Conservation (phyloP, 192 early-diverging fungal species). For the Allomyces javanicus region DNA sequence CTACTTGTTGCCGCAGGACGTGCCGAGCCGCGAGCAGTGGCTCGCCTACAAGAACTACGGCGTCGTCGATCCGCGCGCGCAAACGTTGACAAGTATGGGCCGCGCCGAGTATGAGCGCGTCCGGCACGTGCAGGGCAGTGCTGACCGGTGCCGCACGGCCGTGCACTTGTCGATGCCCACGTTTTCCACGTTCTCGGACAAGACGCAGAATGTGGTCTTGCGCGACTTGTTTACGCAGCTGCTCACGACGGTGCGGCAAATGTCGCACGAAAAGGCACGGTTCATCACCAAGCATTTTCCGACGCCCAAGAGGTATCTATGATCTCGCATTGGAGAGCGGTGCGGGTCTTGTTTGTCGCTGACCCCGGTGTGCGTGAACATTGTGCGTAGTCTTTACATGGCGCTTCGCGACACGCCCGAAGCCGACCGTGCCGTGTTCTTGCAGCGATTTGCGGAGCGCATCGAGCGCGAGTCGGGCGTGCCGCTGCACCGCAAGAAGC, state of each 20-base stretch:
- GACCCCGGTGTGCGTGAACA: background rate
- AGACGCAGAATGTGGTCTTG: conserved; percentile 46
- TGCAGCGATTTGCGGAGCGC: conserved; percentile 21
- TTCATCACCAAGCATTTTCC: conserved; percentile 45
- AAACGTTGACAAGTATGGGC: background rate
- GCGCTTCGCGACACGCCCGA: conserved; percentile 16
- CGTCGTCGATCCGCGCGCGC: conserved; percentile 17
- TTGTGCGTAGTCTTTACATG: conserved; percentile 18
- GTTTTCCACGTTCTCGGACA: conserved; percentile 49
- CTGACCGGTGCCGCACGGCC: conserved; percentile 10
- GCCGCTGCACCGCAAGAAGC: conserved; percentile 19
- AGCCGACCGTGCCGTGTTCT: conserved; percentile 5
- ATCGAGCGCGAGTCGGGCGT: conserved; percentile 18
- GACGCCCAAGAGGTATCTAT: conserved; percentile 29
- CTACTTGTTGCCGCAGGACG: background rate
- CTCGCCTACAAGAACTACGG: conserved; percentile 28
- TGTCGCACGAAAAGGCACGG: conserved; percentile 67
- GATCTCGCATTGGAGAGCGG: conserved; percentile 1
- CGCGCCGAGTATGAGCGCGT: conserved; percentile 19
- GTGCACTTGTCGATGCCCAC: conserved; percentile 41
- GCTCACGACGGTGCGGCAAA: conserved; percentile 63
- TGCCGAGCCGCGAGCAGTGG: conserved; percentile 15
- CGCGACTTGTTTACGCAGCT: conserved; percentile 64
- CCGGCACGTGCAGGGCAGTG: conserved; percentile 16
- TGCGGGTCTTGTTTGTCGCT: background rate